Evolutionary conservation across 257 asterid genomes (phyloP), one percentile per base, ranked within the genome.

Genomic region (Anisodus acutangulus): DNA sequence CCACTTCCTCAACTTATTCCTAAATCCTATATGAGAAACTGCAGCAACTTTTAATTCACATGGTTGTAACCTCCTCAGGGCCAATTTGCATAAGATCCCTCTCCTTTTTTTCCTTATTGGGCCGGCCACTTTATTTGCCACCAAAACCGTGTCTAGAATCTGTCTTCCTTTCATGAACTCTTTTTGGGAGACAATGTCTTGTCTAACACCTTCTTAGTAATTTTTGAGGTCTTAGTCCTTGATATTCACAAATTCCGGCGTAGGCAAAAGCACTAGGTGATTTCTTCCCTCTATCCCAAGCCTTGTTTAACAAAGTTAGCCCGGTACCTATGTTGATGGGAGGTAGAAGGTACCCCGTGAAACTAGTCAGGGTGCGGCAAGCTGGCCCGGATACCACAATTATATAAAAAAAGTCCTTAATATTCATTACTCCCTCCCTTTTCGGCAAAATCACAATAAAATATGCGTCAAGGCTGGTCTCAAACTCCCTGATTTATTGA

Each of bases 231-330:
- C 45, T 31, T 64, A 31, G 45, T 31, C 45, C 39, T 64, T 64
- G 17, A 64, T 31, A 31, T 64, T 64, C 71, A 31, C 71, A 26
- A 64, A 64, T 31, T 12, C 71, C 2, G 45, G 4, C 1, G 9
- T 43, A 26, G 71, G 45, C 70, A 64, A 64, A 31, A 64, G n/a
- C 71, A 64, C 71, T 64, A 31, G 45, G n/a, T 64, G 71, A 41
- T 64, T 26, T 31, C 45, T 31, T 64, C 45, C n/a, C 71, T 64
- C 71, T 35, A 64, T 8, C 3, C 12, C 55, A 8, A 49, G 55
- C 55, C 55, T 49, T 49, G 12, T 41, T 41, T 8, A 49, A 49
- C 55, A 49, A 49, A 49, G 55, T 49, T 49, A 49, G 9, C 55
- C 55, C 11, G 12, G 51, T 9, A 8, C 71, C 71, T 31, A 31